Percentiles rank a stretch among this genome's conserved stretches.
These are phyloP conservation scores for Kuraishia piskuri DNA, from an alignment of 805 yeast species.

Conservation along the genomic window DNA sequence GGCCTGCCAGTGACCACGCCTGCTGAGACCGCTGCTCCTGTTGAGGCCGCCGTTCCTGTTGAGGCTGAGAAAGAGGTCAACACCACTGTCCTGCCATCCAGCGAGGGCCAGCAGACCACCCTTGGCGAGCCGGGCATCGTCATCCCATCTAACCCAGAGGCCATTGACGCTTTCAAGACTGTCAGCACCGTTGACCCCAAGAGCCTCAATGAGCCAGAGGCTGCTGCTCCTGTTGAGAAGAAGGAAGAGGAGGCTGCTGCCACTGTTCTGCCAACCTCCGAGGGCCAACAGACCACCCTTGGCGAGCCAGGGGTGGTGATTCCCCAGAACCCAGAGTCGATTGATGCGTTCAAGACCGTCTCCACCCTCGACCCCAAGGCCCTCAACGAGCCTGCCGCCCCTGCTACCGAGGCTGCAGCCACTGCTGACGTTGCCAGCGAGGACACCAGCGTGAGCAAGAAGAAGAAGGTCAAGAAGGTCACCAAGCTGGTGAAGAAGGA, in stretches of 20 bases:
- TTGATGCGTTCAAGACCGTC: slow-evolving; percentile 49
- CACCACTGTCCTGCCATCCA: slow-evolving; percentile 38
- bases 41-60: slow-evolving; percentile 1
- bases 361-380: slow-evolving; percentile 43
- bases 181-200: slow-evolving; percentile 50
- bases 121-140: slow-evolving; percentile 70
- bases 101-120: slow-evolving; percentile 33
- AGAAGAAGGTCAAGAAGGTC: slow-evolving; percentile 23
- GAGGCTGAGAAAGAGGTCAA: slow-evolving; percentile 9
- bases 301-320: slow-evolving; percentile 71
- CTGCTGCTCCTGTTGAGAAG: neutral
- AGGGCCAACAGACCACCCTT: slow-evolving; percentile 32
- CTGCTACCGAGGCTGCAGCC: slow-evolving; percentile 4
- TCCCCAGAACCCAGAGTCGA: slow-evolving; percentile 45
- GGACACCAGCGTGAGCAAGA: slow-evolving; percentile 6
- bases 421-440: slow-evolving; percentile 4
- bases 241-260: slow-evolving; percentile 12
- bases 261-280: slow-evolving; percentile 36
- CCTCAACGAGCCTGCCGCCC: slow-evolving; percentile 32
- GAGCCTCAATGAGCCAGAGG: slow-evolving; percentile 39
- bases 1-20: slow-evolving; percentile 24
- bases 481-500: slow-evolving; percentile 20
- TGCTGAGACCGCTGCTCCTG: slow-evolving; percentile 10
- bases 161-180: slow-evolving; percentile 58
- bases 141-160: slow-evolving; percentile 52